Evolutionary conservation across 2,329 filamentous ascomycete genomes (phyloP).

Genomic region (Aspergillus fructus): DNA sequence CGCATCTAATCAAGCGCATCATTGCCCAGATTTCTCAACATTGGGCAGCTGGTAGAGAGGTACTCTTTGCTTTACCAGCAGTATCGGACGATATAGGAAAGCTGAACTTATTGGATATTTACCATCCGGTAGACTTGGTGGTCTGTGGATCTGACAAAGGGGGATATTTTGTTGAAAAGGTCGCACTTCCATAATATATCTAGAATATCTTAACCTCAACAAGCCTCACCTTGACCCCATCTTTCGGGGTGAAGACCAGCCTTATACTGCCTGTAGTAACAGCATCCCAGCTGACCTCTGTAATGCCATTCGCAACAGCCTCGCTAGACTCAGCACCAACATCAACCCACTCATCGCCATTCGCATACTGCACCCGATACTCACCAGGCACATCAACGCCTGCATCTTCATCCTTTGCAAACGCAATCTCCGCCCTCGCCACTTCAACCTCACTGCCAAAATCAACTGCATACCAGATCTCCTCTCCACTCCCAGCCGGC

Average conservation of each 20-base stretch:
- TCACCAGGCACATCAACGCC: slow-evolving; percentile 13
- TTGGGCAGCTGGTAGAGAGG: not conserved
- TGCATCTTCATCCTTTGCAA: slow-evolving; percentile 16
- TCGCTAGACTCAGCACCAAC: slow-evolving; percentile 9
- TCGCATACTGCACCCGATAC: slow-evolving; percentile 14
- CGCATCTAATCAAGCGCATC: slow-evolving; percentile 22
- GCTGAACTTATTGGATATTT: slow-evolving; percentile 12
- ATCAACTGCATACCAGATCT: slow-evolving; percentile 21
- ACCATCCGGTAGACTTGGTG: slow-evolving; percentile 5
- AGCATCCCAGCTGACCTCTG: slow-evolving; percentile 13
- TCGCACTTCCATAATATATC: not conserved
- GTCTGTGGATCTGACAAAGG: slow-evolving; percentile 5
- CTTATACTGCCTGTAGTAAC: slow-evolving; percentile 9
- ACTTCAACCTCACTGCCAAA: slow-evolving; percentile 7
- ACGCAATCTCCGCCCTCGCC: slow-evolving; percentile 17
- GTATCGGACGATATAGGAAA: slow-evolving; percentile 14
- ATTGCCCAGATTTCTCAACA: slow-evolving; percentile 15
- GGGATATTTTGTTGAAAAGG: not conserved
- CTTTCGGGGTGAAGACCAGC: slow-evolving; percentile 14
- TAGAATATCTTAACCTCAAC: slow-evolving; percentile 20
- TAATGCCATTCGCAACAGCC: slow-evolving; percentile 20
- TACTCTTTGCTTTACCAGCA: slow-evolving; percentile 9
- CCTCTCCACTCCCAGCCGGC: slow-evolving; percentile 17
- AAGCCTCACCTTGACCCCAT: slow-evolving; percentile 15
- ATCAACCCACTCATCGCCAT: slow-evolving; percentile 12